These are phyloP conservation scores for Fusarium sp. DNA, from an alignment of 2,329 filamentous ascomycete genomes.

Conservation along the genomic window DNA sequence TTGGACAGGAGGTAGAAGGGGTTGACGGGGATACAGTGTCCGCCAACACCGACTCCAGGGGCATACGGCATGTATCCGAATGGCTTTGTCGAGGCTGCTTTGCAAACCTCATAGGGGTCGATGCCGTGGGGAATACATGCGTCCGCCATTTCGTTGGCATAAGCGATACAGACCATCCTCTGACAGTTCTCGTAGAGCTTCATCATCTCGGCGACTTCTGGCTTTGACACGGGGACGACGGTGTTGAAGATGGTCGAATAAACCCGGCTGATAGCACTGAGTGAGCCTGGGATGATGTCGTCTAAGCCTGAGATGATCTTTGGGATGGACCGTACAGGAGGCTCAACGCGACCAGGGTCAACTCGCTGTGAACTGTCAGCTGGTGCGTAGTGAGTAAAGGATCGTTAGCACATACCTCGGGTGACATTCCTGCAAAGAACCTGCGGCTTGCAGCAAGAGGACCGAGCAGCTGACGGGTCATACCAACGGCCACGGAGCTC, in stretches of 20 bases:
- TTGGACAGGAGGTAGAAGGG: slow-evolving; percentile 61
- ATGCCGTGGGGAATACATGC: slow-evolving; percentile 56
- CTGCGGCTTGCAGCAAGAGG: slow-evolving; percentile 52
- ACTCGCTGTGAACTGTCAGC: slow-evolving; percentile 50
- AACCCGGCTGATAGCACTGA: slow-evolving; percentile 53
- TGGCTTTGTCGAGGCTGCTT: slow-evolving; percentile 58
- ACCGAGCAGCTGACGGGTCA: slow-evolving; percentile 59
- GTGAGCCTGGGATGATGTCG: slow-evolving; percentile 54
- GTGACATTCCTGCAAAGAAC: slow-evolving; percentile 59
- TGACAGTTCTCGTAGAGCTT: slow-evolving; percentile 67
- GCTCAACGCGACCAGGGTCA: slow-evolving; percentile 58
- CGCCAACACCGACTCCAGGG: slow-evolving; percentile 60
- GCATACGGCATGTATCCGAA: slow-evolving; percentile 60
- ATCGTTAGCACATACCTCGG: slow-evolving; percentile 41
- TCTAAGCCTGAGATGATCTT: slow-evolving; percentile 63
- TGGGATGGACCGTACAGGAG: slow-evolving; percentile 55
- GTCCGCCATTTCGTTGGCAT: slow-evolving; percentile 64
- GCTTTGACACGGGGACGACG: slow-evolving; percentile 57
- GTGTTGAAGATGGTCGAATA: slow-evolving; percentile 57
- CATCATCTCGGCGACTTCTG: slow-evolving; percentile 65
- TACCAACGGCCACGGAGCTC: slow-evolving; percentile 62
- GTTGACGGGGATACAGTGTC: slow-evolving; percentile 65
- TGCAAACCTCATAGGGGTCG: slow-evolving; percentile 59
- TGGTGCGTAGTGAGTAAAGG: accelerated
- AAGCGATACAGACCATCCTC: slow-evolving; percentile 62